Percentiles rank a stretch among this genome's conserved stretches.
These are phyloP conservation scores for Allium sativum DNA, from an alignment of 106 monocot genomes.

Conservation along the genomic window DNA sequence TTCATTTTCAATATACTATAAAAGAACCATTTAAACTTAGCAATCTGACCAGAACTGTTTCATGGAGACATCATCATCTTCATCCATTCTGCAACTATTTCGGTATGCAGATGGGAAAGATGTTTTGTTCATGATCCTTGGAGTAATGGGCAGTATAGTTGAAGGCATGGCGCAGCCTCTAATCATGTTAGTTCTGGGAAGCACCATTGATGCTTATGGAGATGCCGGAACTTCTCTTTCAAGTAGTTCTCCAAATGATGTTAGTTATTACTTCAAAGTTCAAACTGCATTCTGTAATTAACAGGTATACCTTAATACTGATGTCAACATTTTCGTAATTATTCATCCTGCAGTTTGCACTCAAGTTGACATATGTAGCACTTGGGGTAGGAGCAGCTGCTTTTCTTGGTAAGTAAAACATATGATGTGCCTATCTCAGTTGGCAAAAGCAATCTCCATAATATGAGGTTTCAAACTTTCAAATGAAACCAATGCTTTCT, in stretches of 20 bases:
- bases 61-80: neutral
- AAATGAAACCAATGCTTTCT: no score
- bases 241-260: constrained; percentile 2
- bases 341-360: constrained; percentile 6
- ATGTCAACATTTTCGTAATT: no score
- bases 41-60: no score
- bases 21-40: no score
- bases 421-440: neutral
- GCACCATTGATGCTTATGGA: constrained; percentile 11
- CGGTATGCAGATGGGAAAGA: constrained; percentile 12
- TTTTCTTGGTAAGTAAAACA: constrained; percentile 15
- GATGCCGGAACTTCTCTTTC: neutral
- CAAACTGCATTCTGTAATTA: no score
- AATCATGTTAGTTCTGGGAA: constrained; percentile 6
- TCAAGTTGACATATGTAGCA: constrained; percentile 8
- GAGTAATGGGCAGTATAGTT: constrained; percentile 10
- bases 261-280: neutral
- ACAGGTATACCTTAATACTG: no score
- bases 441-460: no score
- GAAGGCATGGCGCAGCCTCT: constrained; percentile 16
- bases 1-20: no score
- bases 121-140: constrained; percentile 1
- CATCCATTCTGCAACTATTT: constrained; percentile 8
- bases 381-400: constrained; percentile 14
- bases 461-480: no score